Conservation (phyloP, 352 stramenopile species). For the Peronosclerospora sorghi region DNA sequence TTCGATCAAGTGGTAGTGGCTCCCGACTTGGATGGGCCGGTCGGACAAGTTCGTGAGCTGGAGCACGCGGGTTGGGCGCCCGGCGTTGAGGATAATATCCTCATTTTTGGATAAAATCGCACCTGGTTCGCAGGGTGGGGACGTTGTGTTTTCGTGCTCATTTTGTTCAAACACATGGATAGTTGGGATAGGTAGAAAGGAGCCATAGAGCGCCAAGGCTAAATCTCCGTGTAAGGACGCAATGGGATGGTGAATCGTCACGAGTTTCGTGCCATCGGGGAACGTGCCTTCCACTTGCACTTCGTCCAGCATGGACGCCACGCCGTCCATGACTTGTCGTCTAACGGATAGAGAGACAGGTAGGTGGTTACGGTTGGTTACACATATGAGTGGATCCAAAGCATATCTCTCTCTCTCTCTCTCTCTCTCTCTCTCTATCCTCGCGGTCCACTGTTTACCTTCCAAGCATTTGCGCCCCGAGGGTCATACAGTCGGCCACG, state of each 20-base stretch:
- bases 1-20: slow-evolving; percentile 95
- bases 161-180: slow-evolving; percentile 46
- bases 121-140: slow-evolving; percentile 23
- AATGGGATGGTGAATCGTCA: slow-evolving; percentile 93
- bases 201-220: slow-evolving; percentile 87
- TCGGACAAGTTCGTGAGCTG: slow-evolving; percentile 93
- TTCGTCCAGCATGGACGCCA: slow-evolving; percentile 84
- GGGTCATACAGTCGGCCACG: slow-evolving; percentile 83
- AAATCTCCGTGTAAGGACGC: slow-evolving; percentile 83
- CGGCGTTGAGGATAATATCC: slow-evolving; percentile 81
- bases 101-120: slow-evolving; percentile 47
- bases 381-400: too few species aligned
- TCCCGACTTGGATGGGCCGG: slow-evolving; percentile 90
- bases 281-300: slow-evolving; percentile 97
- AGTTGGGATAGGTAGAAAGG: slow-evolving; percentile 87
- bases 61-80: slow-evolving; percentile 59
- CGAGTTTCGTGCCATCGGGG: slow-evolving; percentile 95
- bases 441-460: slow-evolving; percentile 11
- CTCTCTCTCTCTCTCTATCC: too few species aligned
- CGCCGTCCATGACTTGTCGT: slow-evolving; percentile 89
- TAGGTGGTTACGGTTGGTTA: neutral
- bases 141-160: too few species aligned
- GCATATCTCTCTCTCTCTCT: too few species aligned
- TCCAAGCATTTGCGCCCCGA: slow-evolving; percentile 79
- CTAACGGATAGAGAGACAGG: neutral